Evolutionary conservation across 73 alveolate species (phyloP).

Genomic region (Paramecium bursaria): DNA sequence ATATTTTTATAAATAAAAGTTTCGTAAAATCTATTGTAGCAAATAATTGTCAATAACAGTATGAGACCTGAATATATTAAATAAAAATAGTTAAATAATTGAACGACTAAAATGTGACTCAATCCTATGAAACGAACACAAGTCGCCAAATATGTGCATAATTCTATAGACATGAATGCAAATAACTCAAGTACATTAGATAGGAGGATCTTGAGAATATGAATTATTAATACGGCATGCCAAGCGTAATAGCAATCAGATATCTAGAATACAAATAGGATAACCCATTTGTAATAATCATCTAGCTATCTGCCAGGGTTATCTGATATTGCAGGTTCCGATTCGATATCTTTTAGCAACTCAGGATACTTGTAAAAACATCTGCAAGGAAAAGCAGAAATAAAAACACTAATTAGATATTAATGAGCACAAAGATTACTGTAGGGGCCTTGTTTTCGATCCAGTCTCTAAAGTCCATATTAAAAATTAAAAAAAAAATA

Average conservation of each 20-base stretch:
- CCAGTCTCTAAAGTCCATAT: constrained; percentile 48
- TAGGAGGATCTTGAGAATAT: not conserved
- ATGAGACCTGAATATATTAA: constrained; percentile 23
- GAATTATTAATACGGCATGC: constrained; percentile 13
- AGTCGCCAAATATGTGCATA: not conserved
- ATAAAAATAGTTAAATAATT: constrained; percentile 5
- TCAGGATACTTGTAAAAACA: constrained; percentile 13
- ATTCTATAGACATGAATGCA: constrained; percentile 27
- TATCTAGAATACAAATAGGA: constrained; percentile 20
- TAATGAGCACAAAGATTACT: not conserved
- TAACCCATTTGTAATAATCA: constrained; percentile 55
- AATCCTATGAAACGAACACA: constrained; percentile 17
- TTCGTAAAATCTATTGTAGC: constrained; percentile 50
- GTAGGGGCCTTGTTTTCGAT: constrained; percentile 40
- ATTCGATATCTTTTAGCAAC: not conserved
- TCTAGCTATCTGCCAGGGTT: not conserved
- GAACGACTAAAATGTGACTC: no score
- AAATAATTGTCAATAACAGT: not conserved
- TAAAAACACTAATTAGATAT: constrained; percentile 1
- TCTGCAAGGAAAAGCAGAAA: constrained; percentile 6
- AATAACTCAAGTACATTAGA: constrained; percentile 50
- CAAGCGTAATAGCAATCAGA: constrained; percentile 37
- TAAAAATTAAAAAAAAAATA: no score
- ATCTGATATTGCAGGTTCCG: not conserved
- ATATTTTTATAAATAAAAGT: constrained; percentile 35